A percentile compares a stretch with the other conserved stretches of the same genome.
Evolutionary conservation across 2,329 filamentous ascomycete genomes (phyloP).

Genomic region (Didymella pomorum): DNA sequence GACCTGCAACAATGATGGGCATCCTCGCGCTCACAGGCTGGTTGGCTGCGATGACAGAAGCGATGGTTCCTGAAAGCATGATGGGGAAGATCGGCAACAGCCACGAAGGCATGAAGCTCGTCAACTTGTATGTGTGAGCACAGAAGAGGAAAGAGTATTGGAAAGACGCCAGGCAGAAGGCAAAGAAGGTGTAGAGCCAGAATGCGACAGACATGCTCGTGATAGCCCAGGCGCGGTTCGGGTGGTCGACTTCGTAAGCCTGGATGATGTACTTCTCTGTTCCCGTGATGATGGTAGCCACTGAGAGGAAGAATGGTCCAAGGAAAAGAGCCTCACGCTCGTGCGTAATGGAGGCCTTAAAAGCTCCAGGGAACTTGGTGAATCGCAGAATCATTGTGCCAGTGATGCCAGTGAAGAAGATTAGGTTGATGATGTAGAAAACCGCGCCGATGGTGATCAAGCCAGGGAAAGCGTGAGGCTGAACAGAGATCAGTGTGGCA

Average conservation of each 20-base stretch:
- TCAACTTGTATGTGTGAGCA: slow-evolving; percentile 64
- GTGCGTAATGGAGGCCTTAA: slow-evolving; percentile 57
- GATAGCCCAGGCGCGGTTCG: slow-evolving; percentile 53
- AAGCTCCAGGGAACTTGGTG: slow-evolving; percentile 53
- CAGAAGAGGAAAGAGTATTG: slow-evolving; percentile 72
- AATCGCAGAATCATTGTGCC: slow-evolving; percentile 55
- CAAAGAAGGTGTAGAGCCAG: slow-evolving; percentile 55
- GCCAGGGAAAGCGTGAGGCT: slow-evolving; percentile 58
- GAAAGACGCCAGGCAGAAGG: slow-evolving; percentile 52
- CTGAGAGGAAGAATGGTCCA: slow-evolving; percentile 53
- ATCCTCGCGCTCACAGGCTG: slow-evolving; percentile 66
- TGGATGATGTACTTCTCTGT: slow-evolving; percentile 51
- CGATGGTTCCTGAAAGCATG: slow-evolving; percentile 76
- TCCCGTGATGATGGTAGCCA: slow-evolving; percentile 54
- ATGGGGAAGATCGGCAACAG: slow-evolving; percentile 77
- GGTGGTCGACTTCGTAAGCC: slow-evolving; percentile 46
- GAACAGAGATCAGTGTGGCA: slow-evolving; percentile 53
- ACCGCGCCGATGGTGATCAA: slow-evolving; percentile 61
- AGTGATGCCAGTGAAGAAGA: slow-evolving; percentile 53
- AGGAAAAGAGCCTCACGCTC: slow-evolving; percentile 62
- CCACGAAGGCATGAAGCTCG: slow-evolving; percentile 78
- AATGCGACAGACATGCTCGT: slow-evolving; percentile 52
- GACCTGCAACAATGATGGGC: slow-evolving; percentile 70
- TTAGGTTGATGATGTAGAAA: slow-evolving; percentile 61
- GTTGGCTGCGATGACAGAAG: slow-evolving; percentile 68